Conservation (phyloP, 2,329 filamentous ascomycete genomes). For the Hypoxylon sp. region DNA sequence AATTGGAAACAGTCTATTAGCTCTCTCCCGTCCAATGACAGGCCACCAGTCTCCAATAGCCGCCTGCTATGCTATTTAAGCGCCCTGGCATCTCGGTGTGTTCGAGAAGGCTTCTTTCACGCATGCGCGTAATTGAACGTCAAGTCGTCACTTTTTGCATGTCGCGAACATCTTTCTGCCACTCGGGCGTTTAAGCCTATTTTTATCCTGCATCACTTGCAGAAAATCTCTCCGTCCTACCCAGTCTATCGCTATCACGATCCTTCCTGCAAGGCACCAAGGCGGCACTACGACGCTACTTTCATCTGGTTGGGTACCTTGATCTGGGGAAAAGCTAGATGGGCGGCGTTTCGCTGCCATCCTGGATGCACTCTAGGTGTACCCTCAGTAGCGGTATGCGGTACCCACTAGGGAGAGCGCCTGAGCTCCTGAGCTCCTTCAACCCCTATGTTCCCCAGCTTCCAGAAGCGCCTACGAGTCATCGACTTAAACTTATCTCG, state of each 20-base stretch:
- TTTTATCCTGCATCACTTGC: conserved; percentile 47
- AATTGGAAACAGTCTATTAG: conserved; percentile 23
- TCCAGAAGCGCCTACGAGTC: conserved; percentile 47
- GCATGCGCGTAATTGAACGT: conserved; percentile 39
- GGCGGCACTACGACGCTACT: conserved; percentile 32
- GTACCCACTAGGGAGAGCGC: conserved; percentile 25
- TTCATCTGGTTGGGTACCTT: conserved; percentile 36
- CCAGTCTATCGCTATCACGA: conserved; percentile 43
- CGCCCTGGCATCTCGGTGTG: conserved; percentile 42
- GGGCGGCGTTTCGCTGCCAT: conserved; percentile 48
- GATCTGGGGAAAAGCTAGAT: conserved; percentile 42
- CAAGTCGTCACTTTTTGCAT: conserved; percentile 36
- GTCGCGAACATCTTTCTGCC: conserved; percentile 24
- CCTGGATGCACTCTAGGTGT: conserved; percentile 23
- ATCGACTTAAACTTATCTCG: conserved; percentile 24
- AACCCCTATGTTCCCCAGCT: conserved; percentile 32
- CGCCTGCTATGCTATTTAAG: conserved; percentile 48
- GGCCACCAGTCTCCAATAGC: conserved; percentile 45
- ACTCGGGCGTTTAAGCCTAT: conserved; percentile 45
- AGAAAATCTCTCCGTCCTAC: conserved; percentile 42
- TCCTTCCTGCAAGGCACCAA: conserved; percentile 49
- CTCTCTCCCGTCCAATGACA: conserved; percentile 43
- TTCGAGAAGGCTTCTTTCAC: conserved; percentile 49
- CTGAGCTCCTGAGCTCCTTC: conserved; percentile 26
- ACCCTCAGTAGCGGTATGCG: conserved; percentile 29